These are phyloP conservation scores for Angomonas desouzai DNA, from an alignment of 208 protist species.

Conservation along the genomic window DNA sequence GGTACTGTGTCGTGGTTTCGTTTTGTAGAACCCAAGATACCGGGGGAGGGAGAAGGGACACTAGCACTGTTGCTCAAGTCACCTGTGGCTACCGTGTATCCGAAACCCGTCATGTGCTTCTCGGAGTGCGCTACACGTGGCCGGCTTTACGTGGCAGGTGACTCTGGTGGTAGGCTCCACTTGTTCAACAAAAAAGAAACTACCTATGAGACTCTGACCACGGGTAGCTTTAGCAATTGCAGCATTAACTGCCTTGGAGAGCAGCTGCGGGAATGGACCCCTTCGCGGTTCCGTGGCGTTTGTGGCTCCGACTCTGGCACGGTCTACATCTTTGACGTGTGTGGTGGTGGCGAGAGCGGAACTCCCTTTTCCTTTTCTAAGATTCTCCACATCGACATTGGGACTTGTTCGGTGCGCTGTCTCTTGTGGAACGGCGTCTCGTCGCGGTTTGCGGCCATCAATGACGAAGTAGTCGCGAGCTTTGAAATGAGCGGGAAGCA, in stretches of 20 bases:
- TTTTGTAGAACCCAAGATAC: not conserved
- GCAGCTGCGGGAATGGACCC: not conserved
- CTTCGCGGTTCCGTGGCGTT: conserved; percentile 20
- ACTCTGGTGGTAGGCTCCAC: conserved; percentile 57
- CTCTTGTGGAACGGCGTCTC: not conserved
- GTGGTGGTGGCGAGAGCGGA: not conserved
- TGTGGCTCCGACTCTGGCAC: conserved; percentile 42
- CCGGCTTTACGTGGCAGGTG: conserved; percentile 35
- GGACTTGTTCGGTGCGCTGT: not conserved
- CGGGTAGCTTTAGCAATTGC: not conserved
- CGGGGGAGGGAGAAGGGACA: not conserved
- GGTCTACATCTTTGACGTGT: conserved; percentile 21
- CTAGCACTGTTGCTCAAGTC: not conserved
- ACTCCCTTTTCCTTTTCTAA: not conserved
- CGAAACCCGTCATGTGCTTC: conserved; percentile 48
- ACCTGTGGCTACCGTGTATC: not conserved
- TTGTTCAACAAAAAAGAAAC: conserved; percentile 17
- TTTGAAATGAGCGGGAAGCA: not conserved
- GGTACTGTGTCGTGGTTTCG: conserved; percentile 39
- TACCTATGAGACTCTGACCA: not conserved
- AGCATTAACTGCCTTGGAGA: not conserved
- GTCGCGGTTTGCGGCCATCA: not conserved
- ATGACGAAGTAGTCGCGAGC: not conserved
- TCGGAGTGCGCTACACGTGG: not conserved
- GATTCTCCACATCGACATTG: conserved; percentile 10